Evolutionary conservation across 2,329 filamentous ascomycete genomes (phyloP).

Genomic region (Fusarium phyllophilum): DNA sequence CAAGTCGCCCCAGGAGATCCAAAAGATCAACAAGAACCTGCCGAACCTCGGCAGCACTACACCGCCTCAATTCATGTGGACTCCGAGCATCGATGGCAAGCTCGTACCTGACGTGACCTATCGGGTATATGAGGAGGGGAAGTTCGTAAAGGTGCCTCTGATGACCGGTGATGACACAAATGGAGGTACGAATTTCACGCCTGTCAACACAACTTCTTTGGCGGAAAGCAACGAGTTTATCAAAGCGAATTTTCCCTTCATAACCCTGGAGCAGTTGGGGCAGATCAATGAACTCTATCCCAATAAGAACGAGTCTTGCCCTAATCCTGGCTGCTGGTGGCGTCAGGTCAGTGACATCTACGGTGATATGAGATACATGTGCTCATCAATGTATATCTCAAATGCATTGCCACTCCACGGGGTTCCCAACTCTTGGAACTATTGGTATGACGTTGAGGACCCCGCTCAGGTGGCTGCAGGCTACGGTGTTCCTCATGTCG

Average conservation of each 20-base stretch:
- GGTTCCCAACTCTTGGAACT: conserved; percentile 67
- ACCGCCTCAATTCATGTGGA: conserved; percentile 62
- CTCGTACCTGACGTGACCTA: conserved; percentile 63
- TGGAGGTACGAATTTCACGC: conserved; percentile 52
- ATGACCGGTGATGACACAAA: conserved; percentile 57
- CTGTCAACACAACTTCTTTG: conserved; percentile 45
- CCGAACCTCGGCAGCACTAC: conserved; percentile 42
- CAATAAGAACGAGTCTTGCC: conserved; percentile 49
- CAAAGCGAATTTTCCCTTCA: conserved; percentile 48
- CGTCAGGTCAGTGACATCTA: conserved; percentile 51
- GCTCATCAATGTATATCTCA: conserved; percentile 48
- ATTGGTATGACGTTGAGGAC: conserved; percentile 76
- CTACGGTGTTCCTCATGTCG: conserved; percentile 72
- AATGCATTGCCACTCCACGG: conserved; percentile 45
- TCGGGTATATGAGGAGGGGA: conserved; percentile 57
- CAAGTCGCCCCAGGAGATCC: conserved; percentile 54
- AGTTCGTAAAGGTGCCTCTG: conserved; percentile 64
- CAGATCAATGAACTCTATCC: conserved; percentile 51
- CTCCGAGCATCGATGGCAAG: conserved; percentile 64
- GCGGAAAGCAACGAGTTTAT: conserved; percentile 49
- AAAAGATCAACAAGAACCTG: conserved; percentile 55
- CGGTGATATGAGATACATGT: conserved; percentile 51
- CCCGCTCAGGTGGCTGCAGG: conserved; percentile 61
- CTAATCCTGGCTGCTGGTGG: conserved; percentile 50
- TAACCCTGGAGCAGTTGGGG: conserved; percentile 46